Conservation (phyloP, 2,329 filamentous ascomycete species). For the Phoma sp. region DNA sequence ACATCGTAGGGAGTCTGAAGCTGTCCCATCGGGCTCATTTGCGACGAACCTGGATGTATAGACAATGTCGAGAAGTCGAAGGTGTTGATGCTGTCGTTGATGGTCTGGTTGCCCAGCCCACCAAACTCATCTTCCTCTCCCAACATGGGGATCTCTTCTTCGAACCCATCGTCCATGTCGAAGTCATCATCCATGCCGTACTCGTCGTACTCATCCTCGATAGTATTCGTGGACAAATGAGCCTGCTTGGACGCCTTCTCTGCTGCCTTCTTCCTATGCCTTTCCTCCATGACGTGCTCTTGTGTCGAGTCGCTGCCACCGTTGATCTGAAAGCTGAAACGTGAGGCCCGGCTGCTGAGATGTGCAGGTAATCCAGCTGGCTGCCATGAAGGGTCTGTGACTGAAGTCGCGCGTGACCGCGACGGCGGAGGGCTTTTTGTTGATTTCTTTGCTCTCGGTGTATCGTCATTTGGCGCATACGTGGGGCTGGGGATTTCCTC, state of each 20-base stretch:
- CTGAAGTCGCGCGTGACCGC: slow-evolving; percentile 47
- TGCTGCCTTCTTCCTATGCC: slow-evolving; percentile 71
- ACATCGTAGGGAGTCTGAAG: slow-evolving; percentile 38
- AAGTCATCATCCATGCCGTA: slow-evolving; percentile 54
- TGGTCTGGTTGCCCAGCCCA: slow-evolving; percentile 37
- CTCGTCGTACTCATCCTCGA: slow-evolving; percentile 50
- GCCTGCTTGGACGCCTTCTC: slow-evolving; percentile 61
- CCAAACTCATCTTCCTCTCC: slow-evolving; percentile 45
- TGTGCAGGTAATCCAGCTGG: slow-evolving; percentile 52
- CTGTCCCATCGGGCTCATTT: slow-evolving; percentile 33
- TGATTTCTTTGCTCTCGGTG: slow-evolving; percentile 43
- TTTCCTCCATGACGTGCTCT: slow-evolving; percentile 75
- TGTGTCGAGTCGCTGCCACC: slow-evolving; percentile 71
- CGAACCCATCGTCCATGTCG: slow-evolving; percentile 65
- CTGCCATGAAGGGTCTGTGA: slow-evolving; percentile 46
- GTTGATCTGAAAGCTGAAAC: slow-evolving; percentile 84
- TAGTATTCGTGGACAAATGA: slow-evolving; percentile 44
- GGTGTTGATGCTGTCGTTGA: slow-evolving; percentile 25
- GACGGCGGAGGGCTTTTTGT: slow-evolving; percentile 46
- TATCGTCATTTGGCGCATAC: slow-evolving; percentile 33
- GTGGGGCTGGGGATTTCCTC: slow-evolving; percentile 41
- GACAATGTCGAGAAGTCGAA: slow-evolving; percentile 47
- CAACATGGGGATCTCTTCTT: slow-evolving; percentile 71
- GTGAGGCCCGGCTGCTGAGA: slow-evolving; percentile 71
- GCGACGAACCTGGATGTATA: slow-evolving; percentile 26